Percentiles rank a stretch among this genome's conserved stretches.
Conservation (phyloP, 2,329 filamentous ascomycete species). For the Pyricularia pennisetigena region DNA sequence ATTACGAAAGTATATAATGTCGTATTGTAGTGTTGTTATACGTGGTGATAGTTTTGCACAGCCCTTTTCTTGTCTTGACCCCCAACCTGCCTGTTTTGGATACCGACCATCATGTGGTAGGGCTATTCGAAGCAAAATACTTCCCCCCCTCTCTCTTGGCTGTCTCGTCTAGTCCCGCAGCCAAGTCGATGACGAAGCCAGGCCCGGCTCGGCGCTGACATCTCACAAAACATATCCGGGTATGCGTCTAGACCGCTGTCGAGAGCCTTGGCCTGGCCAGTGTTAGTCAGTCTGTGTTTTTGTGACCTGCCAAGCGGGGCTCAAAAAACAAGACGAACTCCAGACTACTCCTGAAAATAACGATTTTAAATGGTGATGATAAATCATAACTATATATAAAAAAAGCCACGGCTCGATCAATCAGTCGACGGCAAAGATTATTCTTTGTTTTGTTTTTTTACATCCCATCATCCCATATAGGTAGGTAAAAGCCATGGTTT, state of each 20-base stretch:
- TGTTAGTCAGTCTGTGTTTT: not conserved
- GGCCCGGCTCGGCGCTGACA: not conserved
- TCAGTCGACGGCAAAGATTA: no score
- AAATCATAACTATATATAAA: no score
- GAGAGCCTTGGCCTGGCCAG: not conserved
- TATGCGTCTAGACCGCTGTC: not conserved
- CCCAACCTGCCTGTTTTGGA: not conserved
- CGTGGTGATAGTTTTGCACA: not conserved
- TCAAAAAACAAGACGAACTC: no score
- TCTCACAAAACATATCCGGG: not conserved
- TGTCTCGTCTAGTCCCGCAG: not conserved
- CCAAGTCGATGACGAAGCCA: not conserved
- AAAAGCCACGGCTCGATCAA: no score
- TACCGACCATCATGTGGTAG: not conserved
- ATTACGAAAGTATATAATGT: no score
- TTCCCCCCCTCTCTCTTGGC: not conserved
- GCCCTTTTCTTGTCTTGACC: not conserved
- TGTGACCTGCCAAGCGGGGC: no score
- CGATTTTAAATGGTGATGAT: no score
- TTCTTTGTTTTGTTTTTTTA: no score
- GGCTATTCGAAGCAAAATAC: not conserved
- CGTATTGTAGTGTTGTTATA: no score
- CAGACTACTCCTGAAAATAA: no score
- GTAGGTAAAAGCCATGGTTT: no score
- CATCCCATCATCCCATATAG: no score